Evolutionary conservation across 1,139 yeast genomes (phyloP).

Genomic region (Nakaseomyces bracarensis): DNA sequence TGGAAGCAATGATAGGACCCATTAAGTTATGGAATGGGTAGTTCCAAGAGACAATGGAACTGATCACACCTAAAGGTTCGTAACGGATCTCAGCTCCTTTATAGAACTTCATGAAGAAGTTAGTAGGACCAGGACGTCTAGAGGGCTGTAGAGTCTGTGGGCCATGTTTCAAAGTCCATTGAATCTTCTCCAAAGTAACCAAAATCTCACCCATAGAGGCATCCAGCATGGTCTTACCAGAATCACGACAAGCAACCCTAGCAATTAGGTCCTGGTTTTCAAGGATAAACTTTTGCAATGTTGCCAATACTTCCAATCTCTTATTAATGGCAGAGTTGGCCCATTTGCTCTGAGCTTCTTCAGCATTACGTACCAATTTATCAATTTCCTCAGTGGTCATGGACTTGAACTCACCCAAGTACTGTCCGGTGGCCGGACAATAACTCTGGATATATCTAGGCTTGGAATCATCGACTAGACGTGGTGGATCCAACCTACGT

Average conservation of each 20-base stretch:
- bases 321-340: conserved; percentile 48
- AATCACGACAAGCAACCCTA: conserved; percentile 87
- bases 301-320: conserved; percentile 60
- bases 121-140: conserved; percentile 78
- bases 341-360: conserved; percentile 52
- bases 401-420: conserved; percentile 61
- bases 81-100: conserved; percentile 89
- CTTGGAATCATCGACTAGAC: conserved; percentile 40
- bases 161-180: conserved; percentile 84
- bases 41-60: conserved; percentile 93
- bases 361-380: conserved; percentile 46
- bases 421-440: conserved; percentile 95
- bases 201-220: conserved; percentile 94
- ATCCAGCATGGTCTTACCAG: conserved; percentile 92
- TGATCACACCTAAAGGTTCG: conserved; percentile 84
- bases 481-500: conserved; percentile 54
- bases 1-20: conserved; percentile 84
- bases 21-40: conserved; percentile 88
- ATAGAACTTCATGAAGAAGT: conserved; percentile 61
- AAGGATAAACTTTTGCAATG: conserved; percentile 62
- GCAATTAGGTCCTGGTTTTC: conserved; percentile 83
- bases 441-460: conserved; percentile 68
- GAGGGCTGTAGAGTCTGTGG: conserved; percentile 63
- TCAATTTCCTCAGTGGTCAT: conserved; percentile 65
- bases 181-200: conserved; percentile 85